These are phyloP conservation scores for Komagataella ulmi DNA, from an alignment of 805 yeast genomes.

Conservation along the genomic window DNA sequence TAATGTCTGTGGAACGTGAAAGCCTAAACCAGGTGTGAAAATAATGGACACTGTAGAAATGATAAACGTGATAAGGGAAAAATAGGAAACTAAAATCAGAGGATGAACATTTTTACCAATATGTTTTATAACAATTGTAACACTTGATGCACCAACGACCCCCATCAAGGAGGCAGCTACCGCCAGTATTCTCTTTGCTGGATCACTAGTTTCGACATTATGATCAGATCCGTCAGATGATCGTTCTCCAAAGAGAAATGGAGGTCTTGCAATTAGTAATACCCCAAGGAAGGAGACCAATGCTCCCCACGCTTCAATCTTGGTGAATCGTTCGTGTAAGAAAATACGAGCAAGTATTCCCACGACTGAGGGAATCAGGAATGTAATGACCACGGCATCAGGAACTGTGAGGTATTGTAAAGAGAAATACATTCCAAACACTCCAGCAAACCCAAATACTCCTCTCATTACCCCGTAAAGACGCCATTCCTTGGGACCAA, in stretches of 20 bases:
- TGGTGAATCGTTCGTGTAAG: constrained; percentile 52
- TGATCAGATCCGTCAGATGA: constrained; percentile 12
- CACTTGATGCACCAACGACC: constrained; percentile 55
- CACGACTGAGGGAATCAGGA: constrained; percentile 65
- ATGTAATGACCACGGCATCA: constrained; percentile 73
- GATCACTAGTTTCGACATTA: constrained; percentile 34
- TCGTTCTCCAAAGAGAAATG: constrained; percentile 33
- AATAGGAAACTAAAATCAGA: constrained; percentile 63
- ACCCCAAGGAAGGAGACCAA: constrained; percentile 63
- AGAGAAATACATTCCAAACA: constrained; percentile 66
- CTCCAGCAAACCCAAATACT: constrained; percentile 64
- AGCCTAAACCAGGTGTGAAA: constrained; percentile 41
- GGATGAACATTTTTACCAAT: constrained; percentile 78
- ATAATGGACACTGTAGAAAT: constrained; percentile 40
- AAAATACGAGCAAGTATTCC: constrained; percentile 59
- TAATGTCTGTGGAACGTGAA: constrained; percentile 44
- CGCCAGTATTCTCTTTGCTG: constrained; percentile 47
- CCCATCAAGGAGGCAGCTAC: constrained; percentile 52
- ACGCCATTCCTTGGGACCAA: constrained; percentile 54
- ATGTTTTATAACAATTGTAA: constrained; percentile 56
- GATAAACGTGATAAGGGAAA: constrained; percentile 46
- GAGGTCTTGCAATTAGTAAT: constrained; percentile 68
- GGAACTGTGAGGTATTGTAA: constrained; percentile 61
- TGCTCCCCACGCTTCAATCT: constrained; percentile 59
- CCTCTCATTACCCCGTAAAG: constrained; percentile 49